Conservation (phyloP, 2,329 filamentous ascomycete species). For the Pseudogymnoascus sp. region DNA sequence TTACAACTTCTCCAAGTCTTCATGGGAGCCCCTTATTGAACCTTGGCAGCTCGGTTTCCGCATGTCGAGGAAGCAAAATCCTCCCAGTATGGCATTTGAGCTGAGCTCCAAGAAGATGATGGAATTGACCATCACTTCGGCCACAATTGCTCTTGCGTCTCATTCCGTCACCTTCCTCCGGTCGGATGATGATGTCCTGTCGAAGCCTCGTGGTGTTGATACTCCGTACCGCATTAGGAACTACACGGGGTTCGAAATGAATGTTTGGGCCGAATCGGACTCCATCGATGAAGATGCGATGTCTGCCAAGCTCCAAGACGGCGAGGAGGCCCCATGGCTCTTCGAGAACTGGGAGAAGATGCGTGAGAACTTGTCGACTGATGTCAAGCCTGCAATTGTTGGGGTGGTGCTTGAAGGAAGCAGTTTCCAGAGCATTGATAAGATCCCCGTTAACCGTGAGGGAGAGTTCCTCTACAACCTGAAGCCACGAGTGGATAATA, state of each 20-base stretch:
- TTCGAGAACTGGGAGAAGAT: slow-evolving; percentile 97
- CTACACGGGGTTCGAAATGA: slow-evolving; percentile 86
- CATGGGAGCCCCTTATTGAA: slow-evolving; percentile 93
- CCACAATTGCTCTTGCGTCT: slow-evolving; percentile 84
- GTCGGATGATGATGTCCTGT: slow-evolving; percentile 81
- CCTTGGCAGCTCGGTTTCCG: slow-evolving; percentile 95
- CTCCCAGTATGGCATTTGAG: slow-evolving; percentile 73
- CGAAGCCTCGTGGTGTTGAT: slow-evolving; percentile 85
- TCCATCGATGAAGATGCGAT: slow-evolving; percentile 49
- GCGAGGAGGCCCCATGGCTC: slow-evolving; percentile 87
- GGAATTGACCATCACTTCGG: slow-evolving; percentile 86
- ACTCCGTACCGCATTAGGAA: slow-evolving; percentile 91
- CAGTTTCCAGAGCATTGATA: slow-evolving; percentile 83
- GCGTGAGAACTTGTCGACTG: slow-evolving; percentile 82
- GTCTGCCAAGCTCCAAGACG: slow-evolving; percentile 73
- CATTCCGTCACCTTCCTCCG: slow-evolving; percentile 90
- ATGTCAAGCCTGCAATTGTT: slow-evolving; percentile 72
- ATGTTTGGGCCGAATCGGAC: slow-evolving; percentile 71
- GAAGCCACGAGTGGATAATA: slow-evolving; percentile 75
- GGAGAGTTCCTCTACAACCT: slow-evolving; percentile 87
- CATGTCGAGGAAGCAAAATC: slow-evolving; percentile 68
- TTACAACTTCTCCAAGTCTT: slow-evolving; percentile 98
- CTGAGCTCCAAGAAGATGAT: slow-evolving; percentile 83
- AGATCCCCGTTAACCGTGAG: slow-evolving; percentile 86
- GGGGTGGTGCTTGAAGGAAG: slow-evolving; percentile 83